Base-by-base conservation (phyloP, 2,329 filamentous ascomycete genomes). In the Aspergillus cejpii region DNA sequence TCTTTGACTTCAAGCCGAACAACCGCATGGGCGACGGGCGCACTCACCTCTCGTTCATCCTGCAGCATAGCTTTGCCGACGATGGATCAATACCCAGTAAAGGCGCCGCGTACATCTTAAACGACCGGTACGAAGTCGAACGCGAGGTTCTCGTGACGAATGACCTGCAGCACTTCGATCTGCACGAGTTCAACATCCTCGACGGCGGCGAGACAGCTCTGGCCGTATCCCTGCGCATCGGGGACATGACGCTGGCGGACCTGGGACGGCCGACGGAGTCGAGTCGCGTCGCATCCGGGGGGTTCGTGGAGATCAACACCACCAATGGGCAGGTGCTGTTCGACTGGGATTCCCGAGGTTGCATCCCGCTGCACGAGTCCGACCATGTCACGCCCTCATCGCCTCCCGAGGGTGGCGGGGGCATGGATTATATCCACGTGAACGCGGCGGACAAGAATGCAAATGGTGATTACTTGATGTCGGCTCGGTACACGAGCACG, bases 1-100 rank as follows among this genome's bases (percentile, higher is more conserved):
- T 67, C 37, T 74, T 75, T 58, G 68, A 71, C 41, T 72, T 73
- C 44, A 68, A 68, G 41, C 67, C 70, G 23, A 74, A 70, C 41
- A 54, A 62, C 45, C 58, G 60, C 38, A 74, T 74, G 53, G 65
- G 71, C 39, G 67, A 66, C 15, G n/a, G n/a, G n/a, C 58, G 64
- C 36, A 57, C 68, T 21, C 68, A 75, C 51, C 52, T 77, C 15
- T 76, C 73, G 44, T 75, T 72, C 53, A 75, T 74, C 54, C 60
- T 63, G 20, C 54, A 59, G 8, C 60, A 56, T 50, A 45, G 52
- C 5, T 48, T 47, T 12, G 48, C 48, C 14, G 31, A 69, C 34
- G 65, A 68, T 15, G 69, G 68, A 41, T 41, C 43, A 3, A n/a
- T n/a, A n/a, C n/a, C n/a, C n/a, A 68, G 69, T 21, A 68, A 70